Evolutionary conservation across 352 stramenopile species (phyloP).

Genomic region (Phytopythium helicoides): DNA sequence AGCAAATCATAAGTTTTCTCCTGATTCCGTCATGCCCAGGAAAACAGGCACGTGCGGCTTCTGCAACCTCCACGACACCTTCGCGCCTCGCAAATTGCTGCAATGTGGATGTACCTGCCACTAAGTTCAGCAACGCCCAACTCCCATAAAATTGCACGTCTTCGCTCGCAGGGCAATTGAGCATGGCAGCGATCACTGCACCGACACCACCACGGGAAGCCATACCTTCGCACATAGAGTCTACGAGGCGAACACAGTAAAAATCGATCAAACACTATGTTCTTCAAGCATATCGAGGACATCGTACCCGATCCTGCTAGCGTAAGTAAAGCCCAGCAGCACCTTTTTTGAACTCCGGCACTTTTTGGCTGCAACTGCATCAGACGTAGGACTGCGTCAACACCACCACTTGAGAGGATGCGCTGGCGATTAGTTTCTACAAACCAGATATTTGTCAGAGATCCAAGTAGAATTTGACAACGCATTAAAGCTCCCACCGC

Average conservation of each 20-base stretch:
- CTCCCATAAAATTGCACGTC: slow-evolving; percentile 62
- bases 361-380: slow-evolving; percentile 86
- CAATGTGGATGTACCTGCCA: slow-evolving; percentile 45
- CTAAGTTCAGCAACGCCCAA: slow-evolving; percentile 70
- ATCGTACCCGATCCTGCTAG: slow-evolving; percentile 69
- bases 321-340: slow-evolving; percentile 83
- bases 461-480: too few relatives aligned
- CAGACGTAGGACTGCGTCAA: slow-evolving; percentile 77
- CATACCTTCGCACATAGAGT: slow-evolving; percentile 67
- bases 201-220: slow-evolving; percentile 56
- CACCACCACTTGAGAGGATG: slow-evolving; percentile 59
- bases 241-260: slow-evolving; percentile 16
- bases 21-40: slow-evolving; percentile 72
- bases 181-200: slow-evolving; percentile 69
- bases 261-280: neutral
- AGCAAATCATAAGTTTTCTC: slow-evolving; percentile 78
- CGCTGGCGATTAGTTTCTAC: slow-evolving; percentile 84
- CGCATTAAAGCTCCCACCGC: slow-evolving; percentile 25
- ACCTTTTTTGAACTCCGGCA: slow-evolving; percentile 67
- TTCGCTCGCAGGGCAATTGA: slow-evolving; percentile 63
- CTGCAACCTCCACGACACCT: slow-evolving; percentile 76
- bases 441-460: too few relatives aligned
- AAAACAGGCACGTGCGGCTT: slow-evolving; percentile 82
- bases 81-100: slow-evolving; percentile 59
- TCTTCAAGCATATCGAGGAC: neutral